Conservation (phyloP, 1,284 basidiomycete species). For the Ceratobasidium theobromae region DNA sequence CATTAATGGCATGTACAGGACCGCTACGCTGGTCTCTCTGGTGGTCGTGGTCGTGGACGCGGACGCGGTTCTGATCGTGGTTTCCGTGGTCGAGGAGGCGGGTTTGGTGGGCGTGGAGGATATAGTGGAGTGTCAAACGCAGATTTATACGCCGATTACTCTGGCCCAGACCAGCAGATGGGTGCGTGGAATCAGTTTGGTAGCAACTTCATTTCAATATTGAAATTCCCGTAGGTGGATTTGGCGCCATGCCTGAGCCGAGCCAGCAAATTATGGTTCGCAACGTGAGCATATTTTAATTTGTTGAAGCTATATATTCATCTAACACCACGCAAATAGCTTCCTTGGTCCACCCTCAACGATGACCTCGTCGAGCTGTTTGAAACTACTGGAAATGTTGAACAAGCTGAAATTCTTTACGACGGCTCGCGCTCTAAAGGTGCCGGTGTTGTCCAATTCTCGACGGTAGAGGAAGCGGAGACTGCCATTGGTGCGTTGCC, state of each 20-base stretch:
- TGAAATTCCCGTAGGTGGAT: slow-evolving; percentile 32
- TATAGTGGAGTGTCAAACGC: slow-evolving; percentile 53
- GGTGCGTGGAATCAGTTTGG: slow-evolving; percentile 40
- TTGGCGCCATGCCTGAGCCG: slow-evolving; percentile 53
- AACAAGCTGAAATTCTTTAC: slow-evolving; percentile 90
- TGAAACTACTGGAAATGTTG: slow-evolving; percentile 94
- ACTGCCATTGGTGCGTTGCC: slow-evolving; percentile 76
- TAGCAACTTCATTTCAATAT: not conserved
- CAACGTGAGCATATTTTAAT: slow-evolving; percentile 66
- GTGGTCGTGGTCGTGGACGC: slow-evolving; percentile 45
- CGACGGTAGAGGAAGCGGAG: slow-evolving; percentile 83
- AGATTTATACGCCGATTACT: slow-evolving; percentile 79
- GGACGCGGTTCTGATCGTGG: slow-evolving; percentile 46
- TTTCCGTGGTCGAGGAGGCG: slow-evolving; percentile 50
- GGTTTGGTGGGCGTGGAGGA: slow-evolving; percentile 43
- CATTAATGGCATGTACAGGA: slow-evolving; percentile 54
- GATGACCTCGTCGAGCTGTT: slow-evolving; percentile 98
- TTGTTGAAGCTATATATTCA: not conserved
- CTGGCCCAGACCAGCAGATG: slow-evolving; percentile 69
- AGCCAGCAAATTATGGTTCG: slow-evolving; percentile 97
- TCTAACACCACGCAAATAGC: slow-evolving; percentile 48
- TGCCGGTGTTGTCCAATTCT: slow-evolving; percentile 92
- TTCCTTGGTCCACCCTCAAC: slow-evolving; percentile 99
- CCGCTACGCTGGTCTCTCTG: slow-evolving; percentile 78
- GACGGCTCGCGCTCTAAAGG: slow-evolving; percentile 91